Conservation (phyloP, 305 asterid genomes). For the Fraxinus sp. region DNA sequence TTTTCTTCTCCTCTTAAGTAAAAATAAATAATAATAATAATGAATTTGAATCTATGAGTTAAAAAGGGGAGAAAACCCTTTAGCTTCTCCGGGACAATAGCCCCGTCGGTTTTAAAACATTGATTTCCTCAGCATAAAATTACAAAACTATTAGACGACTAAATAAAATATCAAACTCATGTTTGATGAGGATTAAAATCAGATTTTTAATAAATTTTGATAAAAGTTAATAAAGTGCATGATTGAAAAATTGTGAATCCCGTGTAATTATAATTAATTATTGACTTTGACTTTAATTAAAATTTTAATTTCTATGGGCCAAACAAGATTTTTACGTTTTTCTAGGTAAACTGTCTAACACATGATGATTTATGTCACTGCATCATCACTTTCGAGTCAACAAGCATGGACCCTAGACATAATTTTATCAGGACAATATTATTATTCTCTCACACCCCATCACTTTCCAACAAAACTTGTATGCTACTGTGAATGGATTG, state of each 20-base stretch:
- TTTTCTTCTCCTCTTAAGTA: background rate
- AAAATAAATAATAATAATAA: no score
- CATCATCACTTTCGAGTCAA: background rate
- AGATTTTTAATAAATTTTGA: background rate
- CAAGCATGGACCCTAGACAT: background rate
- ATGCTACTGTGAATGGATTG: background rate
- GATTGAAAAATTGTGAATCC: no score
- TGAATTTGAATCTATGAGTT: no score
- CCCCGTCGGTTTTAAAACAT: no score
- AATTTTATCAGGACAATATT: background rate
- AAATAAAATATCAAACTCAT: no score
- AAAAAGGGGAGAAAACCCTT: background rate
- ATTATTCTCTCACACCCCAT: background rate
- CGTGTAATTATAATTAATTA: no score
- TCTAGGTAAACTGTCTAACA: background rate
- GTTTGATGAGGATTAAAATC: background rate
- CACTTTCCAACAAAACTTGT: background rate
- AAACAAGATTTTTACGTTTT: background rate
- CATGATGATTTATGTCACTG: background rate
- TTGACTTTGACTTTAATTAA: no score
- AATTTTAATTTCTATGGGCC: no score
- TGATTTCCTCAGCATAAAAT: background rate
- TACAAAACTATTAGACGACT: background rate
- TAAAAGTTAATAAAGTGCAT: no score
- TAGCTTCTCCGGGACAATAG: background rate